Evolutionary conservation across 116 monocot species (phyloP).

Genomic region (Iris pallida): DNA sequence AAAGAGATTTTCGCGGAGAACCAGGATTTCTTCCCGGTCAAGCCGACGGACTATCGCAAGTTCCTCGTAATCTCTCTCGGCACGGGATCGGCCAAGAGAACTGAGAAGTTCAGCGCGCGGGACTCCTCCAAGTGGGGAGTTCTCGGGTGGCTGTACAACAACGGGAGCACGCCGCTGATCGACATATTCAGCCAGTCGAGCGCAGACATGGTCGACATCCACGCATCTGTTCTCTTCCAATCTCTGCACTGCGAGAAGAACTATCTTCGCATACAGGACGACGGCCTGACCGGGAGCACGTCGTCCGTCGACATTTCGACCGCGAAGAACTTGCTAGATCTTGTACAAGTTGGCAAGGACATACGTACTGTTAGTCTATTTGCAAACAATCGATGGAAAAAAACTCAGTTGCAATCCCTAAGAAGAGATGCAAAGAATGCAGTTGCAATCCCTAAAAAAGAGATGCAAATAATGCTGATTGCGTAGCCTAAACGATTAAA

Average conservation of each 20-base stretch:
- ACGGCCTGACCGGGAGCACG: conserved; percentile 3
- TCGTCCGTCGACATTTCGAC: conserved; percentile 21
- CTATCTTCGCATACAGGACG: conserved; percentile 43
- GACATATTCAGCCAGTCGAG: conserved; percentile 26
- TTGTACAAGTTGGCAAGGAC: conserved; percentile 4
- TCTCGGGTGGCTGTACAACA: conserved; percentile 24
- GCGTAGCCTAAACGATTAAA: no score
- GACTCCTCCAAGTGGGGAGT: conserved; percentile 22
- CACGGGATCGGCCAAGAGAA: conserved; percentile 13
- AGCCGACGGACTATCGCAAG: conserved; percentile 27
- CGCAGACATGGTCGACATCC: conserved; percentile 37
- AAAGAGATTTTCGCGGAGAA: conserved; percentile 15
- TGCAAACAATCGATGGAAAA: no score
- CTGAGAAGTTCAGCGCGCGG: conserved; percentile 1
- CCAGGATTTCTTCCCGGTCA: conserved; percentile 22
- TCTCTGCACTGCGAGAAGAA: conserved; percentile 14
- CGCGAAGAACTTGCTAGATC: conserved; percentile 11
- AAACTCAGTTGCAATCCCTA: no score
- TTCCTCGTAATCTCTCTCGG: conserved; percentile 34
- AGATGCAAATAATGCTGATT: no score
- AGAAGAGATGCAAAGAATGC: no score
- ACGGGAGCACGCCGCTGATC: conserved; percentile 29
- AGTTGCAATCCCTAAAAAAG: no score
- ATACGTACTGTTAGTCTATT: no score
- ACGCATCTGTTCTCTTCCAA: conserved; percentile 30